Evolutionary conservation across 2,329 filamentous ascomycete genomes (phyloP).

Genomic region (Colletotrichum aenigma): DNA sequence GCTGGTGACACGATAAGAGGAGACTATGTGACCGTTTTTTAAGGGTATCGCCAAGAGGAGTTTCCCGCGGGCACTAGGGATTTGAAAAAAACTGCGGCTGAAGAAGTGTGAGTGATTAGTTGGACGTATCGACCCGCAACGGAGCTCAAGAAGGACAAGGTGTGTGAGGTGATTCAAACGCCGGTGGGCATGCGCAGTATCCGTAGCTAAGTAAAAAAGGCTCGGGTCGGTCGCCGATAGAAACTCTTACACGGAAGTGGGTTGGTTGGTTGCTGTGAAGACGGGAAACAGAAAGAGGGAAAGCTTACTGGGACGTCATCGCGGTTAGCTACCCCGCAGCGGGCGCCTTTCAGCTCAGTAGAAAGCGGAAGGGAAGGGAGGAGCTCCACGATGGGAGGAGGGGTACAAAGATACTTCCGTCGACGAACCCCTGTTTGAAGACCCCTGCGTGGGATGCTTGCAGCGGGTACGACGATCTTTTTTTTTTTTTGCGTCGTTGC

Average conservation of each 20-base stretch:
- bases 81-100: not conserved
- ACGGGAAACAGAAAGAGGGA: not conserved
- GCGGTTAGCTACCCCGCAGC: not conserved
- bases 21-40: not conserved
- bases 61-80: not conserved
- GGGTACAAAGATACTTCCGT: not conserved
- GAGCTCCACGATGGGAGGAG: not conserved
- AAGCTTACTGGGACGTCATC: not conserved
- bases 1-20: not conserved
- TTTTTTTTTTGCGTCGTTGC: not conserved
- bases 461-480: slow-evolving; percentile 7
- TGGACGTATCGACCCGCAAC: not conserved
- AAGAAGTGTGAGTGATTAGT: not conserved
- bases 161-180: not conserved
- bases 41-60: not conserved
- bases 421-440: not conserved
- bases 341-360: not conserved
- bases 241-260: not conserved
- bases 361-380: not conserved
- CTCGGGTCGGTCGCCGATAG: not conserved
- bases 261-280: not conserved
- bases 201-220: no score
- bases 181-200: not conserved
- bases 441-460: not conserved
- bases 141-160: not conserved